Evolutionary conservation across 352 stramenopile species (phyloP).

Genomic region (Detonula confervacea): DNA sequence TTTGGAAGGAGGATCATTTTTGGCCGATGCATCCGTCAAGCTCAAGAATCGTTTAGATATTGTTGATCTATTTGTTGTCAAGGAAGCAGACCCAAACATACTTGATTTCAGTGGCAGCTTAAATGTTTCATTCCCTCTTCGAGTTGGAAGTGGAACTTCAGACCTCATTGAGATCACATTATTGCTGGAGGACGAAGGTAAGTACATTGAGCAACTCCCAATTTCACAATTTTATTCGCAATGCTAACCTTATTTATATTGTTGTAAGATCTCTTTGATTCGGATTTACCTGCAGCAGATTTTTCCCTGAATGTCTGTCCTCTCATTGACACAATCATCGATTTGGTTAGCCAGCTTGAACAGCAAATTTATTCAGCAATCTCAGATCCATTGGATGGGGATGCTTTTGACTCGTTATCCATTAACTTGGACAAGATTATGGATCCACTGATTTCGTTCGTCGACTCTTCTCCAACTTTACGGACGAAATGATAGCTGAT

Average conservation of each 20-base stretch:
- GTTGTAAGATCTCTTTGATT: constrained; percentile 18
- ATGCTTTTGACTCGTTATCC: neutral
- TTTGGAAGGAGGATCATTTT: constrained; percentile 19
- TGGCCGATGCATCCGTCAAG: constrained; percentile 4
- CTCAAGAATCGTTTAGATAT: neutral
- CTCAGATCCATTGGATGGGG: constrained; percentile 8
- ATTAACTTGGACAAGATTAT: constrained; percentile 42
- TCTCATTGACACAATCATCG: constrained; percentile 12
- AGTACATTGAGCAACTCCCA: no score
- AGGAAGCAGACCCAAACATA: no score
- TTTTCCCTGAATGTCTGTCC: constrained; percentile 30
- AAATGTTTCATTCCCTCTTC: no score
- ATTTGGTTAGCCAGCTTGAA: constrained; percentile 9
- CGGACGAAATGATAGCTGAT: constrained; percentile 1
- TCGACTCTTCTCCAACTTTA: constrained; percentile 35
- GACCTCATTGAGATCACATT: no score
- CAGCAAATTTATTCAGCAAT: constrained; percentile 16
- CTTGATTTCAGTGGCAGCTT: no score
- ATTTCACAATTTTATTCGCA: neutral
- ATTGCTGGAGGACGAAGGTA: no score
- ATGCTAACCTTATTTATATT: no score
- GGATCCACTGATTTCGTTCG: constrained; percentile 28
- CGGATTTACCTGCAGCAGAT: constrained; percentile 1
- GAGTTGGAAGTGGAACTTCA: no score
- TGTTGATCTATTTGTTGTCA: neutral